phyloP scores from a whole-genome alignment of 2,329 filamentous ascomycete genomes.

The Colletotrichum abscissum region DNA sequence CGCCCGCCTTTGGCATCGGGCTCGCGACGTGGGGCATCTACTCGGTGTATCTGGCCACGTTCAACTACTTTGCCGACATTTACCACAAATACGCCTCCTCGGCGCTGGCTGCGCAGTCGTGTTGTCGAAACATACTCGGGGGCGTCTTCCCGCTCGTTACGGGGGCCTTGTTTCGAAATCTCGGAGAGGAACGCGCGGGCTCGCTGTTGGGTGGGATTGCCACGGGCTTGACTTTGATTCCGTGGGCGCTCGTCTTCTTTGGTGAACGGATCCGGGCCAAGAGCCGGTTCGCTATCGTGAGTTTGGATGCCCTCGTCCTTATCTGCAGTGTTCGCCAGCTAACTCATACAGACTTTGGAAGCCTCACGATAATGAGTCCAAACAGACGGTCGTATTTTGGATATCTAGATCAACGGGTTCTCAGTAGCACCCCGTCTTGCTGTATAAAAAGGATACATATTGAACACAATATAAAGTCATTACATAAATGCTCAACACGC shows the following conservation, averaged over 20 bases:
- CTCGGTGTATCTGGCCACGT: conserved; percentile 86
- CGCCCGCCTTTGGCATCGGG: conserved; percentile 75
- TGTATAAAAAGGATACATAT: neutral
- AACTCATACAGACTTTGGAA: neutral
- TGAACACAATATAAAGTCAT: neutral
- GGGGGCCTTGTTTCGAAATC: conserved; percentile 74
- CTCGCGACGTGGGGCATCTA: conserved; percentile 89
- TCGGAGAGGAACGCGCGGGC: conserved; percentile 78
- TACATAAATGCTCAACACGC: neutral
- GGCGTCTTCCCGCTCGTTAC: conserved; percentile 86
- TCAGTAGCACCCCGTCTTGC: neutral
- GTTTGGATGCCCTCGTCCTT: neutral
- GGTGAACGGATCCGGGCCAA: conserved; percentile 80
- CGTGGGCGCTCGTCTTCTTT: conserved; percentile 85
- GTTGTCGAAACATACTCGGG: conserved; percentile 85
- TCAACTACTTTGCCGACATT: conserved; percentile 92
- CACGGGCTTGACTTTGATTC: conserved; percentile 77
- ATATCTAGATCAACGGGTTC: neutral
- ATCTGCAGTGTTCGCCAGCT: neutral
- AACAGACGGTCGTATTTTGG: neutral
- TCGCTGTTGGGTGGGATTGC: conserved; percentile 82
- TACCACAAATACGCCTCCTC: conserved; percentile 89
- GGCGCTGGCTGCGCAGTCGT: conserved; percentile 86
- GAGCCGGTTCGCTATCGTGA: conserved; percentile 76
- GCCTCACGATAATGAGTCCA: neutral